phyloP scores from a whole-genome alignment of 352 stramenopile species.

The Phytophthora lateralis region DNA sequence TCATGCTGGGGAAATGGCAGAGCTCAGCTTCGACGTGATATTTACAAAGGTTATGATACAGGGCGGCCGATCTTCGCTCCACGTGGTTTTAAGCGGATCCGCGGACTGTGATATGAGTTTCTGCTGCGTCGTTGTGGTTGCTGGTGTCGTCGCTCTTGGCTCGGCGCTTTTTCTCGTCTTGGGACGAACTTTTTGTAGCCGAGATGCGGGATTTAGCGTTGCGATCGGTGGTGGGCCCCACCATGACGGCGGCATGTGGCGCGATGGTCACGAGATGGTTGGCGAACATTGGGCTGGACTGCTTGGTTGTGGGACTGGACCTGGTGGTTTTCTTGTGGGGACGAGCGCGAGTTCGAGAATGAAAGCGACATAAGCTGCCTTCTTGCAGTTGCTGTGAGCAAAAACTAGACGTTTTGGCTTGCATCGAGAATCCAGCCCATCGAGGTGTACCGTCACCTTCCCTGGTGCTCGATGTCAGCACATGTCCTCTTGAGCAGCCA shows the following conservation, averaged over 20 bases:
- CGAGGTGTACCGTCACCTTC: background rate
- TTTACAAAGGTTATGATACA: constrained; percentile 6
- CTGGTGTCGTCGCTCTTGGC: constrained; percentile 14
- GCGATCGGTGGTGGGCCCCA: constrained; percentile 8
- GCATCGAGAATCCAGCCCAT: background rate
- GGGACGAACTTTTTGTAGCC: background rate
- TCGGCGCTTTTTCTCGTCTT: constrained; percentile 3
- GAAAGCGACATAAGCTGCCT: constrained; percentile 8
- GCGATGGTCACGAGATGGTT: constrained; percentile 42
- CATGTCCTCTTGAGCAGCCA: background rate
- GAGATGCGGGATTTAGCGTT: constrained; percentile 12
- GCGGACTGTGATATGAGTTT: background rate
- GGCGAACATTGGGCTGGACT: constrained; percentile 24
- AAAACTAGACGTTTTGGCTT: constrained; percentile 3
- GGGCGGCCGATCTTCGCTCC: background rate
- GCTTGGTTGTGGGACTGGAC: background rate
- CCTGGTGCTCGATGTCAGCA: background rate
- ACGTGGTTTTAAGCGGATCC: background rate
- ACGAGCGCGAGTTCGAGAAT: constrained; percentile 30
- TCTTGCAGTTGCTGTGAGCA: background rate
- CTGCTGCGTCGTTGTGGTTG: background rate
- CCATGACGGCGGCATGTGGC: constrained; percentile 25
- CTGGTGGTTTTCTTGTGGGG: background rate
- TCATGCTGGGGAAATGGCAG: background rate
- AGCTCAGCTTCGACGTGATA: constrained; percentile 1